Evolutionary conservation across 2,329 filamentous ascomycete species (phyloP).

Genomic region (Nannizziopsis arthrosporioides): DNA sequence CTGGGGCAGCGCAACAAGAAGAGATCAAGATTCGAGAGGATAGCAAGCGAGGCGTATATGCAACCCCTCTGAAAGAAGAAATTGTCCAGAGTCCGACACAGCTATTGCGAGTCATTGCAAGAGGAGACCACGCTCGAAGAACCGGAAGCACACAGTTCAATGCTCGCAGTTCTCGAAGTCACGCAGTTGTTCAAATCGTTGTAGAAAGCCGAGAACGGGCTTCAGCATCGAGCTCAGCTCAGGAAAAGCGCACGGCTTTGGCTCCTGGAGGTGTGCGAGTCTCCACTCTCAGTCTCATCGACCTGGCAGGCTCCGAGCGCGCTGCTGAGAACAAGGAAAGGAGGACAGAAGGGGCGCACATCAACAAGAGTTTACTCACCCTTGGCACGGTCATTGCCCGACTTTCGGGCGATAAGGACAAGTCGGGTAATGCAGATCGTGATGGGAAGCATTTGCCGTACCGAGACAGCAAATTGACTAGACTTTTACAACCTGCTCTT

Average conservation of each 20-base stretch:
- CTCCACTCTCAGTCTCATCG: constrained; percentile 87
- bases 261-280: constrained; percentile 83
- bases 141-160: constrained; percentile 97
- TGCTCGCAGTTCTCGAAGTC: constrained; percentile 87
- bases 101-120: constrained; percentile 82
- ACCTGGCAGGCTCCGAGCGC: constrained; percentile 90
- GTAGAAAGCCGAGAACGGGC: constrained; percentile 89
- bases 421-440: constrained; percentile 66
- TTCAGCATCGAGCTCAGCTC: constrained; percentile 40
- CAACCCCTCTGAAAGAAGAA: constrained; percentile 89
- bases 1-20: constrained; percentile 47
- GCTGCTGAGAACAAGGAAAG: constrained; percentile 92
- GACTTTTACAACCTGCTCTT: constrained; percentile 79
- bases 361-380: constrained; percentile 95
- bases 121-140: constrained; percentile 79
- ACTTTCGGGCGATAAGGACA: constrained; percentile 81
- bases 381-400: constrained; percentile 89
- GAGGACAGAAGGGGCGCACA: constrained; percentile 87
- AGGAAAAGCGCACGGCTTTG: constrained; percentile 57
- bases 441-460: constrained; percentile 91
- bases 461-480: constrained; percentile 91
- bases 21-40: constrained; percentile 97
- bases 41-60: constrained; percentile 91
- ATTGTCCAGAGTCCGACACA: constrained; percentile 98
- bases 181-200: constrained; percentile 96